phyloP scores from a whole-genome alignment of 2,329 filamentous ascomycete species.

The Alternaria metachromatica region DNA sequence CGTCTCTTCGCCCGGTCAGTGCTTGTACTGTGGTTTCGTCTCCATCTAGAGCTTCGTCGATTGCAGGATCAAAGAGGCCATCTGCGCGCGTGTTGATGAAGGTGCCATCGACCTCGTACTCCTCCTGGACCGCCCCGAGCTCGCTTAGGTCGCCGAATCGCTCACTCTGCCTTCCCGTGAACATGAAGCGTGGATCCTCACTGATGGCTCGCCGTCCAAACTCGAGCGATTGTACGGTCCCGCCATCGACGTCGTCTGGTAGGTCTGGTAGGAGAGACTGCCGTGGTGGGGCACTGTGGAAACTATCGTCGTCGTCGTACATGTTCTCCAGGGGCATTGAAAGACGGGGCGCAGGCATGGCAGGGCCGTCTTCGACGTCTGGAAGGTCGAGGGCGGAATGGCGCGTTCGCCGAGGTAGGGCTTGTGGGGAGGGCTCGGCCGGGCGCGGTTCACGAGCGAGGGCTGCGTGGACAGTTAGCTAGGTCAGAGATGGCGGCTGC shows the following conservation, averaged over 20 bases:
- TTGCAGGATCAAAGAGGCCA: conserved; percentile 46
- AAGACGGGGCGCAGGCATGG: conserved; percentile 49
- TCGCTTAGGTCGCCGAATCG: conserved; percentile 58
- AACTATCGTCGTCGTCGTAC: conserved; percentile 53
- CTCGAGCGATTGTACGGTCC: conserved; percentile 58
- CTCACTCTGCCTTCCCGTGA: conserved; percentile 58
- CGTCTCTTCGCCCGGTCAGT: conserved; percentile 39
- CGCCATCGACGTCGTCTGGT: conserved; percentile 47
- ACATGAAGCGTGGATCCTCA: conserved; percentile 51
- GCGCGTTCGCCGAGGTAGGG: conserved; percentile 32
- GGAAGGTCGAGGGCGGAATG: conserved; percentile 49
- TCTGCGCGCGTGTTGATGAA: conserved; percentile 48
- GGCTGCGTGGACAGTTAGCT: conserved; percentile 40
- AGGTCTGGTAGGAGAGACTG: conserved; percentile 46
- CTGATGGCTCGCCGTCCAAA: conserved; percentile 51
- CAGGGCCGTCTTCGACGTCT: conserved; percentile 57
- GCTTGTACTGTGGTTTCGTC: conserved; percentile 42
- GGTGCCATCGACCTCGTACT: conserved; percentile 52
- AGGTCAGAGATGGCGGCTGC: neutral
- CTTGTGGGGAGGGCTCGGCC: conserved; percentile 56
- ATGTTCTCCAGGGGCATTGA: conserved; percentile 52
- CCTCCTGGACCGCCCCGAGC: conserved; percentile 42
- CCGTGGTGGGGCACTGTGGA: conserved; percentile 49
- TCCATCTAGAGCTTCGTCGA: conserved; percentile 40
- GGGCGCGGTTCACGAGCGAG: conserved; percentile 58